Conservation (phyloP, 768 basidiomycete species). For the Agaricus subrufescens region DNA sequence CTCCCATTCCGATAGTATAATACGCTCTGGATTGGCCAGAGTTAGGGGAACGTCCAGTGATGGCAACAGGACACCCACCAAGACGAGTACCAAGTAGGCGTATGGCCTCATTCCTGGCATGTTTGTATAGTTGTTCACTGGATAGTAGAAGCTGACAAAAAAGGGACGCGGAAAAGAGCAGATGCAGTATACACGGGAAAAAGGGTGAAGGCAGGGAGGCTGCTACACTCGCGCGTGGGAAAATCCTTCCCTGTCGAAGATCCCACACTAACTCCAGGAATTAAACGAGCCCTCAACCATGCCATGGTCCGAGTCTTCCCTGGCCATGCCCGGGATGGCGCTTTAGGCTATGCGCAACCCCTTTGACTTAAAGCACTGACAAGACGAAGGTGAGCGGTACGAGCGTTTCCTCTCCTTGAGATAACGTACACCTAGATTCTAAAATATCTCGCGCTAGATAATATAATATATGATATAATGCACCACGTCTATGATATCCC, state of each 20-base stretch:
- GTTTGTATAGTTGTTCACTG: neutral
- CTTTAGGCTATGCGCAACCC: too few species aligned
- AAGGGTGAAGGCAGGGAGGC: neutral
- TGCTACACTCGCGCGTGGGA: slow-evolving; percentile 3
- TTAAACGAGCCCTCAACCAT: too few species aligned
- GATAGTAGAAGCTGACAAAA: neutral
- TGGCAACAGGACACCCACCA: neutral
- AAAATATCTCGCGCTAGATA: too few species aligned
- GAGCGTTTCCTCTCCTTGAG: too few species aligned
- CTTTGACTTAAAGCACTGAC: too few species aligned
- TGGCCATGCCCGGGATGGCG: too few species aligned
- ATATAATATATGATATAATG: neutral
- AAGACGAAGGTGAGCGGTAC: too few species aligned
- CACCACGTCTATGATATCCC: neutral
- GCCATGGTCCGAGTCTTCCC: too few species aligned
- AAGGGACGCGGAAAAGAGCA: neutral
- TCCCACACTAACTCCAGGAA: too few species aligned
- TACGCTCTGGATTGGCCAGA: slow-evolving; percentile 28
- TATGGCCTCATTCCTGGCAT: slow-evolving; percentile 2
- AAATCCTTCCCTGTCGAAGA: neutral
- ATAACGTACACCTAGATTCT: too few species aligned
- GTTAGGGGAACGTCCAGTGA: neutral
- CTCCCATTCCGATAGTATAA: slow-evolving; percentile 41
- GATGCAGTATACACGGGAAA: neutral
- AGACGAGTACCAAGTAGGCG: neutral